Base-by-base conservation (phyloP, 345 rosid genomes). In the Linum usitatissimum region DNA sequence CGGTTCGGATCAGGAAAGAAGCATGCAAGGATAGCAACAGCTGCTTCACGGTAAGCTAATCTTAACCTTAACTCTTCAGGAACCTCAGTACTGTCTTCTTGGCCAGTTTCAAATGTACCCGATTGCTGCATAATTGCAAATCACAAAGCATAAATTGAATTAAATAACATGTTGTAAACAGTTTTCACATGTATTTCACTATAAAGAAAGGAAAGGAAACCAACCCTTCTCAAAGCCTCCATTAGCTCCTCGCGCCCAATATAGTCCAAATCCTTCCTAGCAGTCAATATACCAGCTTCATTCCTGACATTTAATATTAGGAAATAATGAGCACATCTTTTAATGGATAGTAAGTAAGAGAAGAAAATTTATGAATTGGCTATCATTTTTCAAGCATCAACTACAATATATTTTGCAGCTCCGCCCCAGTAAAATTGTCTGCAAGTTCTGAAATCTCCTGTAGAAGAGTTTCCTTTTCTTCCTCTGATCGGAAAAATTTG, bases 201-300 rank as follows among this genome's bases (percentile, higher is more conserved):
- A 45, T 7, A 45, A 45, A 63, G 36, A 30, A 15, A 19, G 62
- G 56, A 9, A 55, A 70, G 39, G 28, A 28, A 55, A 71, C 78
- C 48, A 71, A 92, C 96, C 84, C 96, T 78, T 68, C 89, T 92
- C 82, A 89, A 75, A 40, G 96, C 98, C 71, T 92, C 95, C 51
- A 86, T 69, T 71, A 92, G 96, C 76, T 92, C 96, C 63, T 89
- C 95, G 40, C 77, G 81, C 60, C 95, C 98, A 67, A 92, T 92
- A 76, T 73, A 78, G 70, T 87, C 95, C 59, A 81, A 77, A 76
- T 92, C 98, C 75, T 92, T 87, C 75, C 98, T 83, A 45, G 98
- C 96, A 68, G 95, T 88, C 82, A 89, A 84, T 71, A 92, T 92
- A 77, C 93, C 98, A 67, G 98, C 96, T 80, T 92, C 98, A 72